Conservation (phyloP, 116 monocot genomes). For the Dioscorea cayenensis region DNA sequence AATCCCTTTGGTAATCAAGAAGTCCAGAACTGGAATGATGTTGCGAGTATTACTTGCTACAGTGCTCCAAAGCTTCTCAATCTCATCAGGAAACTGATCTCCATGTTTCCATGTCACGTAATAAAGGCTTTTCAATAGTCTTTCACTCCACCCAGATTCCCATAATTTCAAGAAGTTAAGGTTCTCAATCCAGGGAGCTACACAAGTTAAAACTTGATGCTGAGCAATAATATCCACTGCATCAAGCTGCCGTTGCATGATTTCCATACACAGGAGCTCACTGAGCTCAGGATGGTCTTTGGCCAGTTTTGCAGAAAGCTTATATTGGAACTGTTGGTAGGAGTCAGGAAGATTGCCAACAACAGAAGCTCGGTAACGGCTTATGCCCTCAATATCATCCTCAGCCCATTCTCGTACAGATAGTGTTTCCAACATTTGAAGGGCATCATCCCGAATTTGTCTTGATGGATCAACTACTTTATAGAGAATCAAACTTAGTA, state of each 20-base stretch:
- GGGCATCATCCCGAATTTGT: slow-evolving; percentile 87
- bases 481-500: slow-evolving; percentile 94
- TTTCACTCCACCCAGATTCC: slow-evolving; percentile 97
- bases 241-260: slow-evolving; percentile 97
- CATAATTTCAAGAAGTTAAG: slow-evolving; percentile 75
- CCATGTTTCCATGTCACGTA: slow-evolving; percentile 97
- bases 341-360: slow-evolving; percentile 99
- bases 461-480: slow-evolving; percentile 91
- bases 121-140: slow-evolving; percentile 91
- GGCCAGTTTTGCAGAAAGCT: slow-evolving; percentile 86
- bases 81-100: slow-evolving; percentile 98
- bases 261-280: slow-evolving; percentile 86
- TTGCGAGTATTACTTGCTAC: slow-evolving; percentile 83
- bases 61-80: slow-evolving; percentile 98
- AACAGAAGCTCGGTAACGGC: slow-evolving; percentile 88
- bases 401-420: slow-evolving; percentile 96
- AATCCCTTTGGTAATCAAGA: slow-evolving; percentile 90
- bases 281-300: slow-evolving; percentile 98
- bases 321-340: slow-evolving; percentile 98
- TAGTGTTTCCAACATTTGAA: slow-evolving; percentile 98
- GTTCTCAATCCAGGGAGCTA: slow-evolving; percentile 98
- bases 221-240: slow-evolving; percentile 98
- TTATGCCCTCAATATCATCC: slow-evolving; percentile 62
- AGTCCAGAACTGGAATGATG: slow-evolving; percentile 87
- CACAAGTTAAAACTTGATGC: slow-evolving; percentile 94